Percentiles rank a stretch among this genome's conserved stretches.
Evolutionary conservation across 352 stramenopile species (phyloP).

Genomic region (Elongisporangium senticosum): DNA sequence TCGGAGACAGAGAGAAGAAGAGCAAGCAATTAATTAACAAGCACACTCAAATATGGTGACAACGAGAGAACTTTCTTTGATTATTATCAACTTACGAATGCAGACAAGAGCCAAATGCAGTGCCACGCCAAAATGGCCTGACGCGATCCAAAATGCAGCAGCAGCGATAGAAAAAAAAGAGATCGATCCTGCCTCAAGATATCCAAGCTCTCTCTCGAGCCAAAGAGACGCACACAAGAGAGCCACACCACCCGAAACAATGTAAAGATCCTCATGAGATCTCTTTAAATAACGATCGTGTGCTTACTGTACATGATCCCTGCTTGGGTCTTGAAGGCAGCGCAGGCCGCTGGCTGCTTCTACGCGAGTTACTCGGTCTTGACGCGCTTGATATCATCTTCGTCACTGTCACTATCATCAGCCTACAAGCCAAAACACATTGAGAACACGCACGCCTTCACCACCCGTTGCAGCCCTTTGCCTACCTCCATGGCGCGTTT

Average conservation of each 20-base stretch:
- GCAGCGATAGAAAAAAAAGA: background rate
- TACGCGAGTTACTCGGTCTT: constrained; percentile 34
- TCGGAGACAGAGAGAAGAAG: no score
- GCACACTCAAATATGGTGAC: background rate
- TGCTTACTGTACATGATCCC: background rate
- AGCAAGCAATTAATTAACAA: no score
- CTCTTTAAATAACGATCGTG: background rate
- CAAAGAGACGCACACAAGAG: background rate
- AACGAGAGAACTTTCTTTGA: background rate
- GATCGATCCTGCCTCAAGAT: background rate
- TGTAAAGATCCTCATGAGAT: background rate
- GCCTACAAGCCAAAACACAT: constrained; percentile 14
- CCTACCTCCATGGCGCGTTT: constrained; percentile 52
- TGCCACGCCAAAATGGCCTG: background rate
- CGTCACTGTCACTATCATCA: constrained; percentile 60
- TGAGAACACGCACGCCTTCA: constrained; percentile 4
- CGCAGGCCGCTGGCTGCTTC: background rate
- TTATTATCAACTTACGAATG: background rate
- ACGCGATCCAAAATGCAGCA: background rate
- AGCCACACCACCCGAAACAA: background rate
- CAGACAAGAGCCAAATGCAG: background rate
- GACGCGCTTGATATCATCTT: constrained; percentile 62
- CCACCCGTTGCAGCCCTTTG: constrained; percentile 6
- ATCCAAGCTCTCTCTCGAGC: background rate
- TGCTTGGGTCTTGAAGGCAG: background rate